Evolutionary conservation across 306 rosid species (phyloP).

Genomic region (Cucumis sativus): Cucumber_9930_V3 NC_026660.2:17202501-17203000

Average conservation of each 20-base stretch:
- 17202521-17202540: not conserved
- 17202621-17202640: not conserved
- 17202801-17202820: not conserved
- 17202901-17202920: not conserved
- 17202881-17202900: not conserved
- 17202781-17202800: no score
- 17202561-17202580: not conserved
- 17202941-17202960: not conserved
- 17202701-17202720: not conserved
- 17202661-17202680: not conserved
- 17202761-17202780: not conserved
- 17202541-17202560: not conserved
- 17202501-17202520: not conserved
- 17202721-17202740: not conserved
- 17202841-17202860: not conserved
- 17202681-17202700: not conserved
- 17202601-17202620: not conserved
- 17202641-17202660: not conserved
- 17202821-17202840: not conserved
- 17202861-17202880: not conserved
- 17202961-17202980: not conserved
- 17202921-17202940: slow-evolving; percentile 1
- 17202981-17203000: no score
- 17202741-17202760: not conserved
- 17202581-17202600: not conserved